Base-by-base conservation (phyloP, 345 rosid genomes). In the Carallia brachiata region DNA sequence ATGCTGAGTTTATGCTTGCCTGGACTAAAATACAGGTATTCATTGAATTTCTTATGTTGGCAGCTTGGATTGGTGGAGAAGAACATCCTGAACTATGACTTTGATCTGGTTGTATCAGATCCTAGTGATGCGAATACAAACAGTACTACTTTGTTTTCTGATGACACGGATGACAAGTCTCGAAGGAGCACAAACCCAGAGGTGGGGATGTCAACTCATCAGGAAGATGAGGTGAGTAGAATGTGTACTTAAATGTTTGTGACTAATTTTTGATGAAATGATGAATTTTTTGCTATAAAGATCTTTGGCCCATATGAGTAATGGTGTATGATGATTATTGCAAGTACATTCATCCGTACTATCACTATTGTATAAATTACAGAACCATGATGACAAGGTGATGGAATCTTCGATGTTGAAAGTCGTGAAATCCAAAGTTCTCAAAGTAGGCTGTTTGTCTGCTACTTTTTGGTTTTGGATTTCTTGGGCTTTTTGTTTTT, bases 21-120 rank as follows among this genome's bases (percentile, higher is more conserved):
- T 54, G 72, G 60, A 76, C 27, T 36, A 15, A 31, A 39, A 23
- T 37, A 6, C 27, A 54, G 52, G 28, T 36, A 50, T 52, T 52
- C 56, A 62, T 71, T 67, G 47, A 44, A 73, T 7, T 61, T 47
- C 71, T 76, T 86, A 52, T 68, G 63, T 69, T 81, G 80, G 82
- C 95, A 94, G 98, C 90, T 92, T 75, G 99, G 99, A 56, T 82
- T 95, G 82, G 90, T 81, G 3, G 99, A 95, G 85, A 95, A 91
- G 86, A 88, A 87, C 80, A 78, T 95, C 80, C 77, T 91, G 78
- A 88, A 76, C 85, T 95, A 83, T 80, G 99, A 91, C 55, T 81
- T 91, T 69, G 98, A 95, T 86, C 83, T 82, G 52, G 88, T 83
- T 64, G 91, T 75, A 74, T 90, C 99, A 72, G 97, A 95, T 78